Conservation (phyloP, 2,329 filamentous ascomycete genomes). For the Colletotrichum sp. region DNA sequence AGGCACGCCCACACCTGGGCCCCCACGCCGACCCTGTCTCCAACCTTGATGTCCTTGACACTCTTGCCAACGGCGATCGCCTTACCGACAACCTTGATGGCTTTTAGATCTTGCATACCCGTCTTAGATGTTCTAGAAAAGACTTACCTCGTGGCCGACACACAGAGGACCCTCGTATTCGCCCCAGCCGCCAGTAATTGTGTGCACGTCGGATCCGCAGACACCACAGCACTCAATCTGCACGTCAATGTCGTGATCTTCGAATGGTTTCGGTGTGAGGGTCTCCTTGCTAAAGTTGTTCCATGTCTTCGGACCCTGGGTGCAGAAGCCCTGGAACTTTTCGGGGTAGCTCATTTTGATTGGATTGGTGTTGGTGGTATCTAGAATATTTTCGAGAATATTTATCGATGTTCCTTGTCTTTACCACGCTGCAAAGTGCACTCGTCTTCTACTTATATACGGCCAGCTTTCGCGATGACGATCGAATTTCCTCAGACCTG, state of each 20-base stretch:
- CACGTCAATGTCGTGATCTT: slow-evolving; percentile 57
- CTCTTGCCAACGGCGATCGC: slow-evolving; percentile 52
- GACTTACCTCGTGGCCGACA: slow-evolving; percentile 57
- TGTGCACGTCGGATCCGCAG: slow-evolving; percentile 67
- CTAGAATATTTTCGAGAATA: background rate
- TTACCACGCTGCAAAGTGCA: background rate
- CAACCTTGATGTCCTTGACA: slow-evolving; percentile 56
- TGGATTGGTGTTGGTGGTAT: background rate
- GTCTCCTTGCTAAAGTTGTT: slow-evolving; percentile 42
- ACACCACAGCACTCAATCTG: slow-evolving; percentile 74
- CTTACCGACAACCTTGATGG: slow-evolving; percentile 54
- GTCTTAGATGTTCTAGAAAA: background rate
- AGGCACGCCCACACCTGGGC: slow-evolving; percentile 65
- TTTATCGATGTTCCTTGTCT: background rate
- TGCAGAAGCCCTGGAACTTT: slow-evolving; percentile 47
- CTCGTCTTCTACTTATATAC: background rate
- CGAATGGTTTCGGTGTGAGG: slow-evolving; percentile 43
- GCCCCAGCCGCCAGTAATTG: slow-evolving; percentile 62
- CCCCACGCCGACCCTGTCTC: slow-evolving; percentile 70
- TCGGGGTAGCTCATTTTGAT: slow-evolving; percentile 48
- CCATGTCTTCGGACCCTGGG: slow-evolving; percentile 46
- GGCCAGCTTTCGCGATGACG: background rate
- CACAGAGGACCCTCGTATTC: slow-evolving; percentile 50
- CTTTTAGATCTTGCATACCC: background rate
- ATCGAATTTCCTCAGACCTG: background rate